Evolutionary conservation across 257 asterid species (phyloP).

Genomic region (Jasminum sambac): DNA sequence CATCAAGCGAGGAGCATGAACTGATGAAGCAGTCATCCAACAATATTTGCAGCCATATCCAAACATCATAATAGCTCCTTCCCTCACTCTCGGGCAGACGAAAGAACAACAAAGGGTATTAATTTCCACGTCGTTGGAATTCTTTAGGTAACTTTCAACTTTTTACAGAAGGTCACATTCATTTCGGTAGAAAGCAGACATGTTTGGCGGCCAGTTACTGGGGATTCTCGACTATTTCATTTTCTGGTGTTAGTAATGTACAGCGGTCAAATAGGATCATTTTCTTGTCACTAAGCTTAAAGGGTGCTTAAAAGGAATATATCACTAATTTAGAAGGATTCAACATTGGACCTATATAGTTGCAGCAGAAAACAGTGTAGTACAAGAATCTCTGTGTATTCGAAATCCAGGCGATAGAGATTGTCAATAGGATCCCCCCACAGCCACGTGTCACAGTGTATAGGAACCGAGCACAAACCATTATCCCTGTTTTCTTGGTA

Average conservation of each 20-base stretch:
- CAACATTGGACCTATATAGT: neutral
- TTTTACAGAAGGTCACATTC: neutral
- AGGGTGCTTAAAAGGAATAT: neutral
- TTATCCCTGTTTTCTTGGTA: slow-evolving; percentile 2
- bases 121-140: neutral
- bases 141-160: neutral
- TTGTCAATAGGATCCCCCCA: neutral
- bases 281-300: neutral
- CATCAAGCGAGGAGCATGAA: neutral
- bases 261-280: too few species aligned
- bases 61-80: neutral
- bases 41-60: neutral
- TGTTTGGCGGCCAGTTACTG: too few species aligned
- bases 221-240: too few species aligned
- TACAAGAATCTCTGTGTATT: neutral
- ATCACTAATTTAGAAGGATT: neutral
- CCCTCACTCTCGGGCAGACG: neutral
- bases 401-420: neutral
- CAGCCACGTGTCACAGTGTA: neutral
- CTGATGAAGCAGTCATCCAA: neutral
- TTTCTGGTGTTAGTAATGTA: too few species aligned
- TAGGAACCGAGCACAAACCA: neutral
- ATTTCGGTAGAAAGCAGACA: neutral
- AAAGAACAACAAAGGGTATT: neutral
- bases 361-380: neutral